Evolutionary conservation across 345 rosid genomes (phyloP).

Genomic region (Rhodamnia argentea): DNA sequence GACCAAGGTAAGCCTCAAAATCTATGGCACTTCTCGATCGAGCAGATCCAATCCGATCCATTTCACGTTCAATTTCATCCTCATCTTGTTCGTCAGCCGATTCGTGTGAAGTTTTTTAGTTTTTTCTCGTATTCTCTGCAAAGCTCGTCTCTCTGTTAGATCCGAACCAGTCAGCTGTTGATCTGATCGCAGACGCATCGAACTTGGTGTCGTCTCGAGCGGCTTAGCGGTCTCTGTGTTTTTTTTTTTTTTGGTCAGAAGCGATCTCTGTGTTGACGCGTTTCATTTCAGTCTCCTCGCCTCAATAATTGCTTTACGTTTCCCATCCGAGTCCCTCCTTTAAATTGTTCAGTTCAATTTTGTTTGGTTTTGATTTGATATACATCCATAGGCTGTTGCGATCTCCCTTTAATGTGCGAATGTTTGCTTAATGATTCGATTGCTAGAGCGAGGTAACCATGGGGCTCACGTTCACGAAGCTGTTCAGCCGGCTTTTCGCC

Average conservation of each 20-base stretch:
- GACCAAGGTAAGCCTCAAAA: not conserved
- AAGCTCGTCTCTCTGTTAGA: not conserved
- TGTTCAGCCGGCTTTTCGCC: constrained; percentile 60
- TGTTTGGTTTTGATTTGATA: not conserved
- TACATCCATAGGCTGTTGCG: not conserved
- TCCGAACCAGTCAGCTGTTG: not conserved
- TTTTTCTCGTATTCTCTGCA: not conserved
- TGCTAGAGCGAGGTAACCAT: constrained; percentile 18
- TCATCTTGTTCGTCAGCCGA: not conserved
- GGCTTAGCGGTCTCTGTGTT: not conserved
- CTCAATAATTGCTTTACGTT: not conserved
- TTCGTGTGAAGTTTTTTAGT: not conserved
- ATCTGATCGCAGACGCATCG: not conserved
- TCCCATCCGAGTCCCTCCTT: not conserved
- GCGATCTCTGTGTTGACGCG: not conserved
- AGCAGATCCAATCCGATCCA: not conserved
- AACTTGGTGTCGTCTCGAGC: not conserved
- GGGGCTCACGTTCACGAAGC: constrained; percentile 59
- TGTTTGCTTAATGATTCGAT: not conserved
- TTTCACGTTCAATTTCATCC: not conserved
- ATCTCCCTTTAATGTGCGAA: not conserved
- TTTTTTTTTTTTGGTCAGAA: no score
- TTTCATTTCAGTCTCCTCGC: no score
- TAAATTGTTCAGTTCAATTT: not conserved
- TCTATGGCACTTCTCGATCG: not conserved